These are phyloP conservation scores for Hypoxylon rickii DNA, from an alignment of 495 filamentous ascomycete species.

Conservation along the genomic window DNA sequence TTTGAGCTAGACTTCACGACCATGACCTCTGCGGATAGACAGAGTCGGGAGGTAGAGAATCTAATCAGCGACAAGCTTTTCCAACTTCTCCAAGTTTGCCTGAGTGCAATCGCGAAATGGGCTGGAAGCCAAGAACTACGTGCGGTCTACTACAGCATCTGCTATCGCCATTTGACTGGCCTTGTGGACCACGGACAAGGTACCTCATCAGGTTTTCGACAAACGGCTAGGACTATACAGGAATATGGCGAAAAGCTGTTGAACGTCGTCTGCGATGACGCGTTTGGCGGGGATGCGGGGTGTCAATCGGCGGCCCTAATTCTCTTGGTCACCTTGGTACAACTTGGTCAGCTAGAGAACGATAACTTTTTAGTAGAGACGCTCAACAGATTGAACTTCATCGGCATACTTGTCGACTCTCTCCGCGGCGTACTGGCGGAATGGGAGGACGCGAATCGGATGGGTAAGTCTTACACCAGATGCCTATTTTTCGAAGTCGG, in stretches of 20 bases:
- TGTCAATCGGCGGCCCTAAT: slow-evolving; percentile 84
- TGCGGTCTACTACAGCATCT: slow-evolving; percentile 84
- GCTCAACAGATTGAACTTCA: slow-evolving; percentile 84
- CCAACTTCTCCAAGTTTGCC: slow-evolving; percentile 83
- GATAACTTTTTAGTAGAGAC: slow-evolving; percentile 74
- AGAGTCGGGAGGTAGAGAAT: slow-evolving; percentile 62
- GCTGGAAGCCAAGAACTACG: slow-evolving; percentile 71
- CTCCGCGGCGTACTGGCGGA: slow-evolving; percentile 74
- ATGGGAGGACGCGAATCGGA: slow-evolving; percentile 40
- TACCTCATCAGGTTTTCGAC: slow-evolving; percentile 54
- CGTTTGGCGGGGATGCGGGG: slow-evolving; percentile 76
- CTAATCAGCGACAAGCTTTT: slow-evolving; percentile 86
- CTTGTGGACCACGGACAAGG: slow-evolving; percentile 61
- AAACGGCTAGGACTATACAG: slow-evolving; percentile 76
- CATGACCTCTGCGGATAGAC: slow-evolving; percentile 41
- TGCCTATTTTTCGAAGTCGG: background rate
- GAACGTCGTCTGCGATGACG: slow-evolving; percentile 91
- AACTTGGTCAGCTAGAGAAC: slow-evolving; percentile 66
- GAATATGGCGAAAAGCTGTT: slow-evolving; percentile 76
- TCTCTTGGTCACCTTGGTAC: slow-evolving; percentile 70
- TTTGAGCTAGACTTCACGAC: slow-evolving; percentile 68
- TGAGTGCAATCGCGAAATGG: slow-evolving; percentile 74
- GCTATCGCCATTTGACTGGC: slow-evolving; percentile 78
- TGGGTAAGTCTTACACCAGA: slow-evolving; percentile 37
- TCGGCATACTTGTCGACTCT: slow-evolving; percentile 83